Percentiles rank a stretch among this genome's conserved stretches.
These are phyloP conservation scores for Globisporangium nodosum DNA, from an alignment of 352 stramenopile genomes.

Conservation along the genomic window DNA sequence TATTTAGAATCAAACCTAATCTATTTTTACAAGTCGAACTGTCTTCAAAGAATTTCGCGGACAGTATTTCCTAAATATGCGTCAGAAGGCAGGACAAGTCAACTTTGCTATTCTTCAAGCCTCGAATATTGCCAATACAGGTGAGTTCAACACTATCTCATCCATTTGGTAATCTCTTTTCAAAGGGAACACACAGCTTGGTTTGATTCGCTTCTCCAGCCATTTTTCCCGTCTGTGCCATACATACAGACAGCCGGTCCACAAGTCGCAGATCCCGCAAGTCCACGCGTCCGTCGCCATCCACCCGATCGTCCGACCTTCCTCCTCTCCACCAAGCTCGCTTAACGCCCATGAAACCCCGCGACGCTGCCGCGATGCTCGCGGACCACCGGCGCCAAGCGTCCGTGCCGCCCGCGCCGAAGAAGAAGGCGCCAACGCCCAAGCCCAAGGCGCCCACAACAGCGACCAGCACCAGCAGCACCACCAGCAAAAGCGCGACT, in stretches of 20 bases:
- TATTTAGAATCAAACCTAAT: too few relatives aligned
- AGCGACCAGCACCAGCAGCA: slow-evolving; percentile 11
- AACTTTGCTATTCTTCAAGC: too few relatives aligned
- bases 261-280: not conserved
- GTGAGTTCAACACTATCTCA: too few relatives aligned
- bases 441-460: not conserved
- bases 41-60: too few relatives aligned
- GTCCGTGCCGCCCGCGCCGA: slow-evolving; percentile 12
- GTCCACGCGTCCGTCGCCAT: not conserved
- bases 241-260: not conserved
- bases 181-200: too few relatives aligned
- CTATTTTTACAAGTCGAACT: too few relatives aligned
- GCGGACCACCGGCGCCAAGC: slow-evolving; percentile 35
- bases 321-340: not conserved
- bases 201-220: slow-evolving; percentile 11
- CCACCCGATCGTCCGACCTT: slow-evolving; percentile 1
- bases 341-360: slow-evolving; percentile 24
- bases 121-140: too few relatives aligned
- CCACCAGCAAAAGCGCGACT: not conserved
- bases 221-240: slow-evolving; percentile 7
- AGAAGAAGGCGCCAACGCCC: slow-evolving; percentile 25
- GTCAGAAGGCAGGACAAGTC: too few relatives aligned
- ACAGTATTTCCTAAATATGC: too few relatives aligned
- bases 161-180: too few relatives aligned
- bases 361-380: slow-evolving; percentile 28